Percentiles rank a stretch among this genome's conserved stretches.
Conservation (phyloP, 208 protist species). For the Crithidia thermophila region DNA sequence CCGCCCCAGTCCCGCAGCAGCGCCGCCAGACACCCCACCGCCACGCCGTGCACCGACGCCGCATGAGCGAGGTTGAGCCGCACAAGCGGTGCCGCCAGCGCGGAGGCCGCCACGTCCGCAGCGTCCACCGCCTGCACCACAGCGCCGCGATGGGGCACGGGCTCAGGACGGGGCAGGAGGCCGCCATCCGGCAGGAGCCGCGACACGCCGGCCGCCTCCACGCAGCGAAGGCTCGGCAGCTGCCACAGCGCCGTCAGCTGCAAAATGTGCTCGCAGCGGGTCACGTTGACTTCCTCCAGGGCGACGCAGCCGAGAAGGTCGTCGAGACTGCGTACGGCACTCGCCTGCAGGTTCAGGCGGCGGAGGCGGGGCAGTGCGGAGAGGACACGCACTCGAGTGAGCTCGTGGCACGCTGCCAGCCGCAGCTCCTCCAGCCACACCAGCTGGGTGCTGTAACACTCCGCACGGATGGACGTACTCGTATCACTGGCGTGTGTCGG, state of each 20-base stretch:
- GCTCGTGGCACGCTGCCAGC: conserved; percentile 26
- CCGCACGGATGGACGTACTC: too few species aligned
- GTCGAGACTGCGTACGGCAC: conserved; percentile 2
- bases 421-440: conserved; percentile 19
- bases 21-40: conserved; percentile 13
- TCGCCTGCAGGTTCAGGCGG: conserved; percentile 20
- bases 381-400: conserved; percentile 15
- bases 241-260: conserved; percentile 23
- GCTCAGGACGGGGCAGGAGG: conserved; percentile 7
- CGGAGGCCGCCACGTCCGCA: background rate
- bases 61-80: conserved; percentile 24
- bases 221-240: conserved; percentile 22
- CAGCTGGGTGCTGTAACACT: conserved; percentile 12
- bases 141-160: background rate
- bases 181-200: background rate
- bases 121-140: background rate
- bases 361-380: conserved; percentile 22
- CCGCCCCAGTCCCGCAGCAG: background rate
- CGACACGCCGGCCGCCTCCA: conserved; percentile 21
- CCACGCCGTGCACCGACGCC: conserved; percentile 8
- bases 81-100: conserved; percentile 6
- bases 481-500: background rate
- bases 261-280: conserved; percentile 14
- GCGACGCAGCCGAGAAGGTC: conserved; percentile 13
- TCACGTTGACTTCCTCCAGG: conserved; percentile 26